Conservation (phyloP, 495 filamentous ascomycete genomes). For the Lophiostoma macrostomum region DNA sequence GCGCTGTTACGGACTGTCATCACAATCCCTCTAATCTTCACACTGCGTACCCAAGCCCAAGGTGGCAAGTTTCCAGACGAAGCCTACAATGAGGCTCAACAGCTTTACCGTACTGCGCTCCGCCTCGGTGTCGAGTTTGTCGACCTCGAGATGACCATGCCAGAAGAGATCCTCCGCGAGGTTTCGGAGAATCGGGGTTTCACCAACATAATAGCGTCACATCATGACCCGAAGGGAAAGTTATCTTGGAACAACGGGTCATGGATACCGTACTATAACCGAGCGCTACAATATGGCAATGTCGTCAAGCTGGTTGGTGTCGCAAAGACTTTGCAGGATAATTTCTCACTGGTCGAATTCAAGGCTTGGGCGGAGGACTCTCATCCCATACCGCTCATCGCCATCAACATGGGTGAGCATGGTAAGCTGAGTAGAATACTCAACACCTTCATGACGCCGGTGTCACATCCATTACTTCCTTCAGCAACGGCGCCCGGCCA, state of each 20-base stretch:
- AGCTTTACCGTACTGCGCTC: slow-evolving; percentile 74
- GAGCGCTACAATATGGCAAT: slow-evolving; percentile 80
- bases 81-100: slow-evolving; percentile 62
- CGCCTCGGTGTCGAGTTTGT: slow-evolving; percentile 86
- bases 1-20: slow-evolving; percentile 71
- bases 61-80: slow-evolving; percentile 86
- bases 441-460: slow-evolving; percentile 92
- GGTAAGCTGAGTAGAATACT: slow-evolving; percentile 88
- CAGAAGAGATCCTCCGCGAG: slow-evolving; percentile 64
- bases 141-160: slow-evolving; percentile 88
- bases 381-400: slow-evolving; percentile 79
- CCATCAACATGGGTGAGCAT: slow-evolving; percentile 88
- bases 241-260: slow-evolving; percentile 86
- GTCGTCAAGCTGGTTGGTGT: slow-evolving; percentile 92
- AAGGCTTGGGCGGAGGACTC: slow-evolving; percentile 67
- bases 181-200: slow-evolving; percentile 66
- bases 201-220: slow-evolving; percentile 86
- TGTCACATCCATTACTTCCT: slow-evolving; percentile 83
- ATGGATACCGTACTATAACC: slow-evolving; percentile 85
- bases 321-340: slow-evolving; percentile 75
- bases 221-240: slow-evolving; percentile 78
- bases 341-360: slow-evolving; percentile 80
- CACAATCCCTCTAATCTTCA: slow-evolving; percentile 90
- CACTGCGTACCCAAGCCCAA: slow-evolving; percentile 79
- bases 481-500: slow-evolving; percentile 95